Evolutionary conservation across 371 early-diverging fungal genomes (phyloP).

Genomic region (Mortierella sp.): DNA sequence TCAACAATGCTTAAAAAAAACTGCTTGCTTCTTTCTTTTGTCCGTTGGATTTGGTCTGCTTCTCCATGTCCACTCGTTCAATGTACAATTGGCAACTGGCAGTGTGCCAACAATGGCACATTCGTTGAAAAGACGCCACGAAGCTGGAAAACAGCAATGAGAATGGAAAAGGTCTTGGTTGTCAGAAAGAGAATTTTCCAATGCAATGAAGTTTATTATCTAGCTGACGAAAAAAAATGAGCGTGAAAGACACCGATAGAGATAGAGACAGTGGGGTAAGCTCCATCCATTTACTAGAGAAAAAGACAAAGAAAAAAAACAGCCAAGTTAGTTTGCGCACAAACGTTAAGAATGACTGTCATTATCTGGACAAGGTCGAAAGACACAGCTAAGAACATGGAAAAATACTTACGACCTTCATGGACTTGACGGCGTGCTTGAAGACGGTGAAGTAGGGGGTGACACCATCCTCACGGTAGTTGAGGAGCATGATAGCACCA

Average conservation of each 20-base stretch:
- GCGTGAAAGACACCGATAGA: constrained; percentile 2
- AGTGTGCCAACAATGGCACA: neutral
- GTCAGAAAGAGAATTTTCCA: constrained; percentile 5
- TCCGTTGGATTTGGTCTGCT: neutral
- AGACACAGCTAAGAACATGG: neutral
- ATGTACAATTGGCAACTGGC: too few species aligned
- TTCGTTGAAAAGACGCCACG: neutral
- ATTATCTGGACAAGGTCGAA: neutral
- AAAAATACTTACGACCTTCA: constrained; percentile 76
- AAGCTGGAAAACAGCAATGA: neutral
- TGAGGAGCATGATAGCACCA: constrained; percentile 91
- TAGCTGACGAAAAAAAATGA: constrained; percentile 3
- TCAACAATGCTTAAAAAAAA: too few species aligned
- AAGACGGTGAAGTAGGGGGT: constrained; percentile 95
- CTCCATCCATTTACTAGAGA: constrained; percentile 3
- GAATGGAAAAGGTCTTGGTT: neutral
- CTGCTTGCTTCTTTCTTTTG: neutral
- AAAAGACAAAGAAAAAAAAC: neutral
- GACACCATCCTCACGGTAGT: constrained; percentile 95
- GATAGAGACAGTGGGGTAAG: neutral
- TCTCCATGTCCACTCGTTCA: too few species aligned
- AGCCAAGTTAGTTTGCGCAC: neutral
- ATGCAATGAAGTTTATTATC: constrained; percentile 15
- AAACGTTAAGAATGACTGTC: neutral
- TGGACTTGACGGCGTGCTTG: constrained; percentile 88